phyloP scores from a whole-genome alignment of 1,139 yeast species.

The Citeromyces siamensis region DNA sequence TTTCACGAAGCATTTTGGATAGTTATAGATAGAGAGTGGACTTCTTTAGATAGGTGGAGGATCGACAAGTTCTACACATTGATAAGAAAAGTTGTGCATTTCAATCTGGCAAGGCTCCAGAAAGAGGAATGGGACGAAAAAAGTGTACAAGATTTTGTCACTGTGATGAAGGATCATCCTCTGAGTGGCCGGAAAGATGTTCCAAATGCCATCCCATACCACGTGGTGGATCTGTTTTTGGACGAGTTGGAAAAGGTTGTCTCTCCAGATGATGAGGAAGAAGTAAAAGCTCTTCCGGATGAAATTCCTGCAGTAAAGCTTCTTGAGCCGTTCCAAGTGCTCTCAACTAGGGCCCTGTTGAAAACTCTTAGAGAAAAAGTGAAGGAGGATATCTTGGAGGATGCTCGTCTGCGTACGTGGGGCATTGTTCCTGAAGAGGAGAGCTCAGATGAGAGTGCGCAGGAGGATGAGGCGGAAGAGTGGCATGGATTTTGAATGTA shows the following conservation, averaged over 20 bases:
- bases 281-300: constrained; percentile 19
- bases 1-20: constrained; percentile 77
- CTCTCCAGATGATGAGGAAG: constrained; percentile 28
- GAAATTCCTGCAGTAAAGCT: constrained; percentile 24
- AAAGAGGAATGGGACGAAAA: constrained; percentile 42
- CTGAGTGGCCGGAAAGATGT: constrained; percentile 46
- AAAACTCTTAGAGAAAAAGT: constrained; percentile 60
- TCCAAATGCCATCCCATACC: constrained; percentile 75
- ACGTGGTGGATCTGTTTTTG: constrained; percentile 68
- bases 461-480: constrained; percentile 27
- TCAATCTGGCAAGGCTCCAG: constrained; percentile 45
- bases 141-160: constrained; percentile 32
- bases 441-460: constrained; percentile 16
- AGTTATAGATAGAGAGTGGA: constrained; percentile 76
- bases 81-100: constrained; percentile 64
- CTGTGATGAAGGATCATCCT: constrained; percentile 26
- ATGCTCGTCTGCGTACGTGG: constrained; percentile 56
- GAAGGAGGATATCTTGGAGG: constrained; percentile 52
- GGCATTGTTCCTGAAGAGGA: constrained; percentile 26
- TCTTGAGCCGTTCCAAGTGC: constrained; percentile 42
- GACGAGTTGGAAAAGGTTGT: constrained; percentile 74
- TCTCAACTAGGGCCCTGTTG: constrained; percentile 36
- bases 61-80: constrained; percentile 77
- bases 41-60: constrained; percentile 71
- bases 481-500: constrained; percentile 41